Base-by-base conservation (phyloP, 2,329 filamentous ascomycete species). In the Dactylellina leptospora region DNA sequence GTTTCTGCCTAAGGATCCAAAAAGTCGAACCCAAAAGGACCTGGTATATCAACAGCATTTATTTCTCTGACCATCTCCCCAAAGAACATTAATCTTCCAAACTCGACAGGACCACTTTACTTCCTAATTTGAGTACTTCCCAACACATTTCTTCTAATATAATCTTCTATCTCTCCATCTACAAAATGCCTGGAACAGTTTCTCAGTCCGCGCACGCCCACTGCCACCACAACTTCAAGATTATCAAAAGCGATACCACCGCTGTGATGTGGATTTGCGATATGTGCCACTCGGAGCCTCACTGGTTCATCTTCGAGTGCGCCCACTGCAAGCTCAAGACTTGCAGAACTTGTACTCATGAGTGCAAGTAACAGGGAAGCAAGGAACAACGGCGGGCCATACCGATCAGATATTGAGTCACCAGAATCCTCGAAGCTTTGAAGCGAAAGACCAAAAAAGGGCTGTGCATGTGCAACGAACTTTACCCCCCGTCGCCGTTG, bases 261-360 rank as follows among this genome's bases (percentile, higher is more conserved):
- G 78, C 89, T 59, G 83, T 90, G 62, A 84, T 87, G 78, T 90
- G 87, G 87, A 82, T 83, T 54, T 90, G 88, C 81, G 83, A 85
- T 69, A 80, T 87, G 76, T 90, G 87, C 78, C 84, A 86, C 72
- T 85, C 84, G 1, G 87, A 87, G 1, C 87, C 87, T 55, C 85
- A 87, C 79, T 89, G 86, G 85, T 85, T 84, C 79, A 89, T 90
- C 76, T 89, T 85, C 74, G 86, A 90, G 79, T 90, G 88, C 80
- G 82, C 83, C 73, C 88, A 88, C 78, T 90, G 88, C 84, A 87
- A 87, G 78, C 80, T 88, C 54, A 87, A 89, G 79, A 83, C 85
- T 27, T 90, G 87, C 78, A 82, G 86, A 56, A 80, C 82, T 23
- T 89, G 87, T 78, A 82, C 83, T 48, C 81, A 85, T 72, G 81